Base-by-base conservation (phyloP, 805 yeast genomes). In the Kuraishia capsulata region DNA sequence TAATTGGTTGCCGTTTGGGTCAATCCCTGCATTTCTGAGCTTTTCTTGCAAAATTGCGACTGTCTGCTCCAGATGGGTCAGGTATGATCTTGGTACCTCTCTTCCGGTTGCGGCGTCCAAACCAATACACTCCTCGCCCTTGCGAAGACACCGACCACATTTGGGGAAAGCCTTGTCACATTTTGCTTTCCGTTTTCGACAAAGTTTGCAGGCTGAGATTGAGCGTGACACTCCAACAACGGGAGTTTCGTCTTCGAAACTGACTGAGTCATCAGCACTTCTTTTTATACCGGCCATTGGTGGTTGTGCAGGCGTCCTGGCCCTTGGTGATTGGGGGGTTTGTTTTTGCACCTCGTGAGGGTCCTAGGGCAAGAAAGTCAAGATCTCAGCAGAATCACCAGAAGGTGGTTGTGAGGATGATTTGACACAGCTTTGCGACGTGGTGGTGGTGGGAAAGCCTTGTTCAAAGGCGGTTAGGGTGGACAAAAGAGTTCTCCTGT, bases 101-200 rank as follows among this genome's bases (percentile, higher is more conserved):
- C 95, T 65, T 0, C 95, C 95, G 0, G 96, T 85, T 5, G 88
- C 86, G 0, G 95, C 88, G 53, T 89, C 96, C 3, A 84, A 57
- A 0, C 94, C 86, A 3, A 86, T 77, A 59, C 97, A 88, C 5
- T 82, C 84, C 2, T 64, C 81, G 4, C 76, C 73, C 9, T 83
- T 81, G 49, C 76, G 73, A 32, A 56, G 64, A 53, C 89, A 81
- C 26, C 69, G 66, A n/a, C 71, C 54, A 50, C 89, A 81, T 39
- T 70, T 66, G 3, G 89, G 89, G 52, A 79, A 75, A 43, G 69
- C 71, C 41, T 75, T 81, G 44, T 81, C 83, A 55, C 89, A 81
- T 46, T 69, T 70, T 40, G 77, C 69, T 52, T 81, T 81, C 46
- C 79, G 75, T 39, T 58, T 53, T 14, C 95, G 71, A 50, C 96